phyloP scores from a whole-genome alignment of 352 stramenopile species.

The Globisporangium megalacanthum region DNA sequence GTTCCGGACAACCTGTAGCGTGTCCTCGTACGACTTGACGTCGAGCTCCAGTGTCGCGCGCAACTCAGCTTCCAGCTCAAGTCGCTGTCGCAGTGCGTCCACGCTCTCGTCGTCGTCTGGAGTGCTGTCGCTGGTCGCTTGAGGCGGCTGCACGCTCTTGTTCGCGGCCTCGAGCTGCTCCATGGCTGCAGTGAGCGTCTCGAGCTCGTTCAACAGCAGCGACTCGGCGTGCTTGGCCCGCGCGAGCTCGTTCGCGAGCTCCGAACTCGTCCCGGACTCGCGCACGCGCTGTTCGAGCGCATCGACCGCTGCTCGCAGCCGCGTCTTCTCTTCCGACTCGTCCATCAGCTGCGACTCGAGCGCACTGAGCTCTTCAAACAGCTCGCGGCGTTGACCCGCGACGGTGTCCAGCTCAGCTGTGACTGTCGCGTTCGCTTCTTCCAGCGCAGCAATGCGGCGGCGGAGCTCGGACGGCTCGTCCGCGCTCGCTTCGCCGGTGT shows the following conservation, averaged over 20 bases:
- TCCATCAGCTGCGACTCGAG: slow-evolving; percentile 46
- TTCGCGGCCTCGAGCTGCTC: slow-evolving; percentile 8
- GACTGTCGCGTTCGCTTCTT: slow-evolving; percentile 20
- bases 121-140: not conserved
- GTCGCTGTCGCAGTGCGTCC: slow-evolving; percentile 23
- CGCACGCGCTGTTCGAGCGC: slow-evolving; percentile 11
- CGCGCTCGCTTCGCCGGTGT: not conserved
- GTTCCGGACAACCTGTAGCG: slow-evolving; percentile 38
- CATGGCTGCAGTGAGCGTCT: slow-evolving; percentile 2
- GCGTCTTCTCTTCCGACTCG: slow-evolving; percentile 38
- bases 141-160: slow-evolving; percentile 3
- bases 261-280: not conserved
- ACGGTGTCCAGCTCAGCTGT: slow-evolving; percentile 23
- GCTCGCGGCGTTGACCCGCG: slow-evolving; percentile 27
- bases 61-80: slow-evolving; percentile 32
- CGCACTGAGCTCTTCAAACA: slow-evolving; percentile 38
- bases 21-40: slow-evolving; percentile 63
- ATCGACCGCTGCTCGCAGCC: slow-evolving; percentile 9
- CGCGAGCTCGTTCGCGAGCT: slow-evolving; percentile 9
- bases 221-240: slow-evolving; percentile 1
- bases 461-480: not conserved
- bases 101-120: not conserved
- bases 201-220: slow-evolving; percentile 6
- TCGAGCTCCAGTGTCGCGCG: slow-evolving; percentile 50
- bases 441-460: slow-evolving; percentile 6